Evolutionary conservation across 2,329 filamentous ascomycete species (phyloP).

Genomic region (Penicillium hesseltinei): DNA sequence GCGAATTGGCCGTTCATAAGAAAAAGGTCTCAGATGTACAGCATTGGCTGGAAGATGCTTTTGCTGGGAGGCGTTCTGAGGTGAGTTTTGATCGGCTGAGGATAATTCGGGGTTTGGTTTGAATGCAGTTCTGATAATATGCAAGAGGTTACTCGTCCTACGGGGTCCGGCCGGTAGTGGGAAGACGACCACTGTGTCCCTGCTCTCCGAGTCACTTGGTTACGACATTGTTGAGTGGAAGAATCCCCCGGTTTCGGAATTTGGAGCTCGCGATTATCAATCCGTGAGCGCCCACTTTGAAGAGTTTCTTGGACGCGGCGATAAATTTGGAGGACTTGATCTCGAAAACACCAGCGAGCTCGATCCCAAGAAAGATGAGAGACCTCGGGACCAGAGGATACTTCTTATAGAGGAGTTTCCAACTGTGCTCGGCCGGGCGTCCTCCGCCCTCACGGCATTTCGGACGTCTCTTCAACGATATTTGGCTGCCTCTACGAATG

Average conservation of each 20-base stretch:
- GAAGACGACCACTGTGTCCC: constrained; percentile 81
- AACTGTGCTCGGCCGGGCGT: constrained; percentile 67
- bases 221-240: constrained; percentile 85
- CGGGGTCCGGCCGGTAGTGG: constrained; percentile 89
- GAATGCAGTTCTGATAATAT: constrained; percentile 19
- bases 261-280: constrained; percentile 60
- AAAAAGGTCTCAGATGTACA: constrained; percentile 86
- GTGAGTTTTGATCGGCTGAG: constrained; percentile 27
- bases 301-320: constrained; percentile 80
- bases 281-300: constrained; percentile 81
- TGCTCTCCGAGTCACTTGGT: constrained; percentile 74
- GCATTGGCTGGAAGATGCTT: constrained; percentile 74
- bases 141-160: constrained; percentile 77
- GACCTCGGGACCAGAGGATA: constrained; percentile 47
- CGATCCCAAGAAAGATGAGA: constrained; percentile 1
- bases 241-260: constrained; percentile 68
- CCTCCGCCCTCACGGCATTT: constrained; percentile 66
- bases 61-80: constrained; percentile 53
- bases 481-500: constrained; percentile 62
- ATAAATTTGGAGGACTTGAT: constrained; percentile 73
- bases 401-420: constrained; percentile 82
- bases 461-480: constrained; percentile 72
- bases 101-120: not conserved
- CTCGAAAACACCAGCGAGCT: constrained; percentile 26
- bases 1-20: constrained; percentile 91